These are phyloP conservation scores for Neurospora sp. DNA, from an alignment of 495 filamentous ascomycete genomes.

Conservation along the genomic window DNA sequence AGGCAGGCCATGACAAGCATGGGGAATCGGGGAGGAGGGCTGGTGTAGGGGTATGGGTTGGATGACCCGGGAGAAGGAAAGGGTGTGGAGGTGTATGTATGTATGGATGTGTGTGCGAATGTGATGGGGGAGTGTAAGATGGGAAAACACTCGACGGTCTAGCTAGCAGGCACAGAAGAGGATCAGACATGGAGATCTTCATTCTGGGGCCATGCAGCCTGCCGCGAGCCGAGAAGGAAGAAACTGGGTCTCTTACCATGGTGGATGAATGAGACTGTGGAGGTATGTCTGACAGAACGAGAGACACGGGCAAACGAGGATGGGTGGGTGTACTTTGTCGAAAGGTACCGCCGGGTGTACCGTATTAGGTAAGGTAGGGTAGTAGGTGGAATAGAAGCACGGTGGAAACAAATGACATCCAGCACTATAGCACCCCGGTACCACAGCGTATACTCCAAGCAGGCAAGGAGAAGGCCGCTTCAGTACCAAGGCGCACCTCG, in stretches of 20 bases:
- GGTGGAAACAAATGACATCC: not conserved
- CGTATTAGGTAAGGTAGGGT: constrained; percentile 5
- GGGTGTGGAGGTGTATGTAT: constrained; percentile 1
- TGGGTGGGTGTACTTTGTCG: constrained; percentile 16
- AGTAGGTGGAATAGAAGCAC: constrained; percentile 9
- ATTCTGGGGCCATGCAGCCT: constrained; percentile 19
- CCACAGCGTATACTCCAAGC: constrained; percentile 4
- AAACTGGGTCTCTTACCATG: constrained; percentile 34
- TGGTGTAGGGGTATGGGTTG: constrained; percentile 23
- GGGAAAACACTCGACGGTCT: constrained; percentile 4
- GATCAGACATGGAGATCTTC: constrained; percentile 12
- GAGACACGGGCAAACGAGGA: constrained; percentile 21
- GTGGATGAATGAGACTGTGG: constrained; percentile 7
- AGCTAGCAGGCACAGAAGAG: constrained; percentile 5
- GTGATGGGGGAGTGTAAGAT: constrained; percentile 5
- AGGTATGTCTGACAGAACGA: not conserved
- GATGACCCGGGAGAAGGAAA: constrained; percentile 12
- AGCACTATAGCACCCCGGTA: constrained; percentile 4
- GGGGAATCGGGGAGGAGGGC: constrained; percentile 13
- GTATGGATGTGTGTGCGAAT: not conserved
- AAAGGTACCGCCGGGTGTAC: constrained; percentile 15
- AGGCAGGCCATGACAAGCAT: constrained; percentile 13
- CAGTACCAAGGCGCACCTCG: constrained; percentile 17
- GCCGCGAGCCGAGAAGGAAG: constrained; percentile 15
- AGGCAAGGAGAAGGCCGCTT: constrained; percentile 8